Base-by-base conservation (phyloP, 2,329 filamentous ascomycete genomes). In the Exutisphaerella laricina region DNA sequence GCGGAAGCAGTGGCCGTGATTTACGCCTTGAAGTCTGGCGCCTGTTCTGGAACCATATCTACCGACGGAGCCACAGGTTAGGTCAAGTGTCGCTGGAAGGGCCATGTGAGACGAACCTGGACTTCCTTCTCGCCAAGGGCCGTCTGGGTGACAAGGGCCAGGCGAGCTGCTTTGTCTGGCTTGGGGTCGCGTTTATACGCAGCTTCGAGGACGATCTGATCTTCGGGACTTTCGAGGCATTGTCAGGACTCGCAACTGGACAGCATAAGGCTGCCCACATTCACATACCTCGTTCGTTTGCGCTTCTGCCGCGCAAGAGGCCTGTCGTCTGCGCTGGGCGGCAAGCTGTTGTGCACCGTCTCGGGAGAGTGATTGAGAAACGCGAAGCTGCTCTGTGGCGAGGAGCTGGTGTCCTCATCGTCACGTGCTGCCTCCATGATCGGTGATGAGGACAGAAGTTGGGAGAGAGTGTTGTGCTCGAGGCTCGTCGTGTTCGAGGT, bases 21-120 rank as follows among this genome's bases (percentile, higher is more conserved):
- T 90, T 94, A 54, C 90, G 80, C 57, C 90, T 79, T 64, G 94
- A 87, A 66, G 94, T 95, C 66, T 97, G 90, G 53, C 90, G 79
- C 60, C 88, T 80, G 61, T 96, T 96, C 61, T 96, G 90, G 68
- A 96, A 96, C 90, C 90, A 97, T 57, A 96, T 95, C 90, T 96
- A 55, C 4, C 3, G n/a, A 16, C 3, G 7, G 4, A 9, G 17
- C 6, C 17, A 18, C 14, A 7, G 6, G n/a, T 14, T 12, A 21
- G 18, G 4, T 20, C 21, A 20, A 39, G 20, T 8, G 13, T 9
- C 5, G 14, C n/a, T n/a, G n/a, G n/a, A n/a, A 33, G 21, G 20
- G 16, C 14, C 9, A 28, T 33, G 12, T 6, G 18, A 17, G 12
- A 22, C 82, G 66, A 70, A 95, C 90, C 80, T 96, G 90, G 26